Conservation (phyloP, 352 stramenopile species). For the Phytophthora cryptogea region DNA sequence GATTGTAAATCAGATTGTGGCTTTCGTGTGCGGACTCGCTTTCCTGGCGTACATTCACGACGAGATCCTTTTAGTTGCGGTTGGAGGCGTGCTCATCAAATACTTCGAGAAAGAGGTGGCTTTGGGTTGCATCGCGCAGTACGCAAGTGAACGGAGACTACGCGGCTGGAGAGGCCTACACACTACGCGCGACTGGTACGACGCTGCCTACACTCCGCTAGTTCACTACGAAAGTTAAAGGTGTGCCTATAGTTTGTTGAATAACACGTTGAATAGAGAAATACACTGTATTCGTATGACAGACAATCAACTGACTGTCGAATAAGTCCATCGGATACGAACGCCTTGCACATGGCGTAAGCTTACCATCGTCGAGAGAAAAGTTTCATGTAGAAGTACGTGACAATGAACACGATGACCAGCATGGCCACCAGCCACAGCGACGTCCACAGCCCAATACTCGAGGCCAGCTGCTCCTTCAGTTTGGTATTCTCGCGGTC, state of each 20-base stretch:
- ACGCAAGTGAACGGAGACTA: constrained; percentile 63
- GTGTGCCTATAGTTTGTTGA: not conserved
- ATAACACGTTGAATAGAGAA: constrained; percentile 13
- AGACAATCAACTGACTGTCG: not conserved
- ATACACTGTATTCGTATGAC: constrained; percentile 13
- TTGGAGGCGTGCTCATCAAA: constrained; percentile 63
- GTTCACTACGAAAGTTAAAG: constrained; percentile 68
- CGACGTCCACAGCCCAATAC: constrained; percentile 79
- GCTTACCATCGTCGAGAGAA: constrained; percentile 62
- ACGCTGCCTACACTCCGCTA: constrained; percentile 81
- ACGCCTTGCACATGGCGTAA: not conserved
- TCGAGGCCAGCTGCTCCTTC: constrained; percentile 67
- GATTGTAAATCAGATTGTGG: constrained; percentile 71
- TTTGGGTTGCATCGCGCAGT: constrained; percentile 78
- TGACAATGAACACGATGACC: constrained; percentile 66
- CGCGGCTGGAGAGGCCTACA: constrained; percentile 79
- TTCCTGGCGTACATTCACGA: constrained; percentile 76
- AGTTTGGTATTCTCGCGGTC: constrained; percentile 67
- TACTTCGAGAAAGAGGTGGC: constrained; percentile 72
- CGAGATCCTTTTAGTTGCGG: constrained; percentile 63
- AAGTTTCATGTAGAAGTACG: constrained; percentile 83
- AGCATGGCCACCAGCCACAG: constrained; percentile 66
- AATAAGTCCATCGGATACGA: not conserved
- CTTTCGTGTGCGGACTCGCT: constrained; percentile 55
- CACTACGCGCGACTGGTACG: constrained; percentile 88